Percentiles rank a stretch among this genome's conserved stretches.
phyloP scores from a whole-genome alignment of 805 yeast species.

The Myxozyma udenii region DNA sequence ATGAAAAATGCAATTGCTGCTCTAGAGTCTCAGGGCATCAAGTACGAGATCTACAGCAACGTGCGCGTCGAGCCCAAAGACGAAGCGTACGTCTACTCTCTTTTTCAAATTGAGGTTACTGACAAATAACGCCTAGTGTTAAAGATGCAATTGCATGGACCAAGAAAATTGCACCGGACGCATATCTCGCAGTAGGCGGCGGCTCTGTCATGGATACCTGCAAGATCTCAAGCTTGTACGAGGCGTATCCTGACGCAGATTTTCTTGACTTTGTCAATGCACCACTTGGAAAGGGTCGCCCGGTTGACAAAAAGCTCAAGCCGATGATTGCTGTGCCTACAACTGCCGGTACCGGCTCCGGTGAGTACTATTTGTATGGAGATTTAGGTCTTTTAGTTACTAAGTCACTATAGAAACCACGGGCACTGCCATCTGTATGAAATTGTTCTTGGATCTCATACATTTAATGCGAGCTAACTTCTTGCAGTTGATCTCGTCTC shows the following conservation, averaged over 20 bases:
- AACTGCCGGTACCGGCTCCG: conserved; percentile 48
- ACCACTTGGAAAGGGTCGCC: conserved; percentile 42
- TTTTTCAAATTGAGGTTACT: neutral
- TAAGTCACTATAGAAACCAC: conserved; percentile 40
- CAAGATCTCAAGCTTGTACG: conserved; percentile 45
- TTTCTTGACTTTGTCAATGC: conserved; percentile 46
- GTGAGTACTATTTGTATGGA: neutral
- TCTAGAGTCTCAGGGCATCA: conserved; percentile 38
- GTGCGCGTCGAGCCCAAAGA: conserved; percentile 44
- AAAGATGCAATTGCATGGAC: conserved; percentile 42
- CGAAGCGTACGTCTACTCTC: conserved; percentile 13
- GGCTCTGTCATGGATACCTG: conserved; percentile 50
- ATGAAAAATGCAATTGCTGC: conserved; percentile 38
- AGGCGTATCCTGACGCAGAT: conserved; percentile 43
- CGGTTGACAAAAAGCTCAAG: conserved; percentile 37
- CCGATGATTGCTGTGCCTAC: conserved; percentile 48
- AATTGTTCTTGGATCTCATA: neutral
- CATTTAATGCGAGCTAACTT: neutral
- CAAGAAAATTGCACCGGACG: conserved; percentile 38
- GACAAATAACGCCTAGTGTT: conserved; percentile 31
- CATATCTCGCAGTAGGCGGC: conserved; percentile 47
- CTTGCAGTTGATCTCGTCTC: conserved; percentile 40
- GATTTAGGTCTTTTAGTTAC: neutral
- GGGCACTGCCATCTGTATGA: conserved; percentile 44
- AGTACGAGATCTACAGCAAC: conserved; percentile 39